Evolutionary conservation across 1,284 basidiomycete species (phyloP).

Genomic region (Ustilago hordei): DNA sequence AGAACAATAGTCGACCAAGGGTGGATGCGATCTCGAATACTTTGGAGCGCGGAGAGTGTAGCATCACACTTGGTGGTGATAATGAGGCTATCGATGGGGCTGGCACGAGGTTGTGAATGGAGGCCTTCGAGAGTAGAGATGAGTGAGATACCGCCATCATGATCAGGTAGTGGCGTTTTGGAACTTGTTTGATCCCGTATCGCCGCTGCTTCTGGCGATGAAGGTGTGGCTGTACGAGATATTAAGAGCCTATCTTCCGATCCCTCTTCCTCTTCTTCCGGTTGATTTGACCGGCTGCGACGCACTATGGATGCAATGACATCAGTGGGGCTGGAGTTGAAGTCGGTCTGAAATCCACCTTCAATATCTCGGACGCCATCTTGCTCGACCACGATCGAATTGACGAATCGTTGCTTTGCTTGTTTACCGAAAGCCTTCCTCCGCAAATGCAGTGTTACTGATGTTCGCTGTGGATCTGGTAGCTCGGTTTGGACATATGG

Average conservation of each 20-base stretch:
- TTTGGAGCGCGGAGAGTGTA: conserved; percentile 75
- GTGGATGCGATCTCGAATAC: conserved; percentile 77
- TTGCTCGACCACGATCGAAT: conserved; percentile 52
- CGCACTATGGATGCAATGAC: conserved; percentile 39
- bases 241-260: conserved; percentile 25
- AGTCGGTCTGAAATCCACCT: conserved; percentile 52
- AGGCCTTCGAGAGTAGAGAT: conserved; percentile 34
- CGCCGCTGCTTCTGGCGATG: conserved; percentile 13
- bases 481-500: conserved; percentile 43
- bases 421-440: conserved; percentile 31
- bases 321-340: conserved; percentile 35
- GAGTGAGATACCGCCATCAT: conserved; percentile 47
- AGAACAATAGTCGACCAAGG: conserved; percentile 84
- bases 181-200: conserved; percentile 30
- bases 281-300: conserved; percentile 8
- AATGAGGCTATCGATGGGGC: conserved; percentile 74
- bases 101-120: conserved; percentile 32
- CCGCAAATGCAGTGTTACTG: conserved; percentile 58
- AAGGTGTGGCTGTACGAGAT: conserved; percentile 23
- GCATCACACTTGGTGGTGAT: conserved; percentile 84
- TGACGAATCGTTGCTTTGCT: conserved; percentile 23
- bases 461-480: conserved; percentile 41
- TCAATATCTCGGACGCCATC: conserved; percentile 52
- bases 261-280: conserved; percentile 9
- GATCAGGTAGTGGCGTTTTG: conserved; percentile 34